Evolutionary conservation across 2,329 filamentous ascomycete species (phyloP), one percentile per base, ranked within the genome.

Genomic region (Apiospora aurea): DNA sequence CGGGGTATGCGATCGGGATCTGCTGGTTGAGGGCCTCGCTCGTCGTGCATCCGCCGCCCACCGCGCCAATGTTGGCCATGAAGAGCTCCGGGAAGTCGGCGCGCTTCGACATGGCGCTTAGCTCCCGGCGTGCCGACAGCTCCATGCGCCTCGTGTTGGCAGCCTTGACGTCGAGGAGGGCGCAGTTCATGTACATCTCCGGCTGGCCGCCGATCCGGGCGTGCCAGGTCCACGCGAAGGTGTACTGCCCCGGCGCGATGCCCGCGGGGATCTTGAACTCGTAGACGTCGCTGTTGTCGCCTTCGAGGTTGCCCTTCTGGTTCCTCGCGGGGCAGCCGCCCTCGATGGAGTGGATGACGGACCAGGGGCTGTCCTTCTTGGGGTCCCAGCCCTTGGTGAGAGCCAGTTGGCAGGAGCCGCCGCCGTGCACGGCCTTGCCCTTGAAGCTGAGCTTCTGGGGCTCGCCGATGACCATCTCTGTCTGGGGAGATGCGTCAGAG

Each of bases 141-240:
- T 69, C 69, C 69, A 67, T 73, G n/a, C 73, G 71, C 70, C 76
- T 76, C 24, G 73, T 71, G 13, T 75, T 72, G 4, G 72, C 70
- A 0, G 74, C 69, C 21, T 84, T 83, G 51, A 94, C 85, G 2
- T 85, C 86, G 71, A 94, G 81, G 0, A 91, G 90, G 1, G 90
- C 90, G 75, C 93, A 95, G 82, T 94, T 93, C 91, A 93, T 92
- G 83, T 94, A 94, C 82, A 93, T 90, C 78, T 57, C 66, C 5
- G 71, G 71, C 14, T 93, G 91, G 0, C 92, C 93, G 21, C 93
- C 79, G 64, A 90, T 92, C 0, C 78, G 73, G 73, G 93, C 93
- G 77, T 92, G 86, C 93, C 93, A 95, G 5, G 91, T 91, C 92
- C 92, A 95, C 1, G 90, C 90, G n/a, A 94, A 85, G 0, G 89